Evolutionary conservation across 306 rosid genomes (phyloP), one percentile per base, ranked within the genome.

Genomic region (Echinosophora koreensis): DNA sequence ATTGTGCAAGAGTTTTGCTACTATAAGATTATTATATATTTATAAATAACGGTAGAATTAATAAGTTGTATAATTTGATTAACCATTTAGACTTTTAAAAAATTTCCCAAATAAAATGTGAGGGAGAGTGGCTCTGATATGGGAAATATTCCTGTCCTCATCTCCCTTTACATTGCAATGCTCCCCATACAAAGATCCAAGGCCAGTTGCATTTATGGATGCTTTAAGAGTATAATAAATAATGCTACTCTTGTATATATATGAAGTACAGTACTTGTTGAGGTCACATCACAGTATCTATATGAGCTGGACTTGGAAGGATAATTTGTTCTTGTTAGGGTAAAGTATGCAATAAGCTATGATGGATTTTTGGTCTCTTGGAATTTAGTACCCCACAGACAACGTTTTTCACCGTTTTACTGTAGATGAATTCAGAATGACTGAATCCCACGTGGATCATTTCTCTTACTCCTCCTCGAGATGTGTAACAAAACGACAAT

Each of bases 271-370:
- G 69, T 81, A 73, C 81, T 69, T 52, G 76, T 11, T 55, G 80
- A 62, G 74, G 66, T 83, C 84, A 80, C 85, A 80, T 80, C 82
- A 80, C 67, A 67, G 61, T 68, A 78, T 77, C 83, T 38, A 46
- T 17, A 51, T 69, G 84, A 82, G 80, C 86, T 77, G 88, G 76
- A 68, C 63, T 64, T 69, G 18, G 22, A 82, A 61, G 82, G 61
- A 74, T 71, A 51, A 71, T 71, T 81, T 82, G 52, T 76, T 78
- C 46, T 16, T 70, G 69, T 75, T 70, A 54, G 73, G 82, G 54
- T 70, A 77, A 55, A 39, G 78, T 35, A 32, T 73, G 81, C 57
- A 80, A 74, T 74, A 42, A 61, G 63, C 84, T 68, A 74, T 76
- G 35, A 79, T 44, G 49, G 79, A 37, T 17, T 80, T 80, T 66